phyloP scores from a whole-genome alignment of 345 rosid species.

The Moringa oleifera region DNA sequence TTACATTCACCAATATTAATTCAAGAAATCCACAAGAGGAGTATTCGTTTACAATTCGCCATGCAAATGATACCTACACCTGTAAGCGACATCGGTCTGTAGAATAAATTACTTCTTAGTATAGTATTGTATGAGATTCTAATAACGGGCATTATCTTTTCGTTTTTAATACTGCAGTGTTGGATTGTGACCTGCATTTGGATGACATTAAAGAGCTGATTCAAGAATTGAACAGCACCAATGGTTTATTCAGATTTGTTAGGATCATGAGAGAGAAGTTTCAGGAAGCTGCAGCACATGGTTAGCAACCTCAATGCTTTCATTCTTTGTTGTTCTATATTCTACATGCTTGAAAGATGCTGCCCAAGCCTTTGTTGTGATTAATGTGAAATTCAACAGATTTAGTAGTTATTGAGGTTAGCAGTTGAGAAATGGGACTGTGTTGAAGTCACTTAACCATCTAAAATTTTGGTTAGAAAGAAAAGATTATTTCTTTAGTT shows the following conservation, averaged over 20 bases:
- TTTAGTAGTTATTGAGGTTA: too few species aligned
- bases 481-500: neutral
- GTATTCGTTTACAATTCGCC: slow-evolving; percentile 61
- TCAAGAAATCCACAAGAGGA: slow-evolving; percentile 37
- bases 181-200: slow-evolving; percentile 67
- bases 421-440: too few species aligned
- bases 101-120: slow-evolving; percentile 1
- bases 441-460: too few species aligned
- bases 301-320: slow-evolving; percentile 26
- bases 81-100: slow-evolving; percentile 37
- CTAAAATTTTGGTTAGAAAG: too few species aligned
- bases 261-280: slow-evolving; percentile 76
- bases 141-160: slow-evolving; percentile 10
- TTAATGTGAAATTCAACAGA: too few species aligned
- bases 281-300: slow-evolving; percentile 51
- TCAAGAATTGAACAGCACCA: slow-evolving; percentile 68
- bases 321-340: slow-evolving; percentile 7
- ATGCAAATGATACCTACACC: slow-evolving; percentile 57
- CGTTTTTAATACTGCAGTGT: slow-evolving; percentile 43
- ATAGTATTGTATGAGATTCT: slow-evolving; percentile 2
- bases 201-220: slow-evolving; percentile 55
- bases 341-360: slow-evolving; percentile 2
- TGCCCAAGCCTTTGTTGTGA: neutral
- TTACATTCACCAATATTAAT: slow-evolving; percentile 59
- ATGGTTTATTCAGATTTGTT: slow-evolving; percentile 78